These are phyloP conservation scores for Leishmania mexicana DNA, from an alignment of 208 protist species.

Conservation along the genomic window DNA sequence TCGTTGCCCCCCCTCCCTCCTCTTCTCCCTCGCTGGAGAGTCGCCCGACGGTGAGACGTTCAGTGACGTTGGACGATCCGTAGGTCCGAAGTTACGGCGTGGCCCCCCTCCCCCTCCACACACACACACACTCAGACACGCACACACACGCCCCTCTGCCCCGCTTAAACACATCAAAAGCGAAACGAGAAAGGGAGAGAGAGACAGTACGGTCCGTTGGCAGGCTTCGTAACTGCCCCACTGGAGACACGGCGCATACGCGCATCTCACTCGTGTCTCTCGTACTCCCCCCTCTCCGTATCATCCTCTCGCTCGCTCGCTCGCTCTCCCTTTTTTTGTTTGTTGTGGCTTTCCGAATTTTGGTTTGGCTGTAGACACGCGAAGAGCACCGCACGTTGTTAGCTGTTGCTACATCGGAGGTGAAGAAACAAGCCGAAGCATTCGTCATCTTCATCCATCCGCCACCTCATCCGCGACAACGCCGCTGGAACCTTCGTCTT, in stretches of 20 bases:
- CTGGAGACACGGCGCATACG: neutral
- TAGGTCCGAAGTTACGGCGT: neutral
- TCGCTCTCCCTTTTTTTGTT: neutral
- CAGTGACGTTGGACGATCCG: neutral
- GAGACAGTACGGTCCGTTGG: neutral
- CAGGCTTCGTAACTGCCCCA: neutral
- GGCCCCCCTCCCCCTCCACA: neutral
- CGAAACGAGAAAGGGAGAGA: neutral
- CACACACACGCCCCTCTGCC: neutral
- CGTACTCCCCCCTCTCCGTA: neutral
- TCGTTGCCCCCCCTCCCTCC: neutral
- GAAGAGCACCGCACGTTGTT: neutral
- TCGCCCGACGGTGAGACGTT: neutral
- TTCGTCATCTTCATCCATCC: neutral
- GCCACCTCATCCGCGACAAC: too few relatives aligned
- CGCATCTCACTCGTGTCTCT: neutral
- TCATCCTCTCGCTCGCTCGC: neutral
- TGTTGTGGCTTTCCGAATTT: neutral
- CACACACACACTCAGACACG: neutral
- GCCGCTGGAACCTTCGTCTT: too few relatives aligned
- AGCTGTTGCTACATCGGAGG: neutral
- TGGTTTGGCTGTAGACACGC: neutral
- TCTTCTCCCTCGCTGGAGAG: neutral
- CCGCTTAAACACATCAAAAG: neutral
- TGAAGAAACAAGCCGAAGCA: neutral